These are phyloP conservation scores for Globisporangium barbulae DNA, from an alignment of 352 stramenopile genomes.

Conservation along the genomic window DNA sequence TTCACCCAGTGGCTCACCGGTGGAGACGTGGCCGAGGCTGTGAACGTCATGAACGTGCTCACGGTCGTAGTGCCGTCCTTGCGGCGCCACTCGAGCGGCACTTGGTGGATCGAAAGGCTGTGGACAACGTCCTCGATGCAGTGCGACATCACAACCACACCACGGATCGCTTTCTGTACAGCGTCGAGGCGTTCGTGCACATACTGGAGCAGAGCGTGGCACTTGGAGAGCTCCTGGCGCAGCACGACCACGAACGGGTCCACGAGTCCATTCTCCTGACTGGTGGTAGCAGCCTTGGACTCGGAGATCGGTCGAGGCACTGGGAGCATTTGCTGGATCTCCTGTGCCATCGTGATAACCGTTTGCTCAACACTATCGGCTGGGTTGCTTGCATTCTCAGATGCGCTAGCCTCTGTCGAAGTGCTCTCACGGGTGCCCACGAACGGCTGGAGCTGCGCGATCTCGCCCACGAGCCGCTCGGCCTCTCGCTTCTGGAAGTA, in stretches of 20 bases:
- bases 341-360: constrained; percentile 18
- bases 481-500: constrained; percentile 61
- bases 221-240: constrained; percentile 57
- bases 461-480: constrained; percentile 31
- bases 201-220: constrained; percentile 37
- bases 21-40: constrained; percentile 9
- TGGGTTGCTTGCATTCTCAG: neutral
- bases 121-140: constrained; percentile 50
- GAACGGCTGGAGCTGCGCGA: constrained; percentile 39
- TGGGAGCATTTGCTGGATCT: constrained; percentile 28
- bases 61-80: constrained; percentile 28
- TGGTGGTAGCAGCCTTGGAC: neutral
- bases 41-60: constrained; percentile 10
- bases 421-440: neutral
- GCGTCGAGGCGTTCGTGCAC: constrained; percentile 40
- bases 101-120: constrained; percentile 45
- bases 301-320: constrained; percentile 5
- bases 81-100: constrained; percentile 54
- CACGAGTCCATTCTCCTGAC: constrained; percentile 9
- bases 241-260: constrained; percentile 68
- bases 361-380: constrained; percentile 13
- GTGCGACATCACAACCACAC: constrained; percentile 51
- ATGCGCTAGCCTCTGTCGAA: neutral
- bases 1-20: constrained; percentile 51
- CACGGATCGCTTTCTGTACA: constrained; percentile 56